Evolutionary conservation across 352 stramenopile species (phyloP).

Genomic region (Phytophthora idaei): DNA sequence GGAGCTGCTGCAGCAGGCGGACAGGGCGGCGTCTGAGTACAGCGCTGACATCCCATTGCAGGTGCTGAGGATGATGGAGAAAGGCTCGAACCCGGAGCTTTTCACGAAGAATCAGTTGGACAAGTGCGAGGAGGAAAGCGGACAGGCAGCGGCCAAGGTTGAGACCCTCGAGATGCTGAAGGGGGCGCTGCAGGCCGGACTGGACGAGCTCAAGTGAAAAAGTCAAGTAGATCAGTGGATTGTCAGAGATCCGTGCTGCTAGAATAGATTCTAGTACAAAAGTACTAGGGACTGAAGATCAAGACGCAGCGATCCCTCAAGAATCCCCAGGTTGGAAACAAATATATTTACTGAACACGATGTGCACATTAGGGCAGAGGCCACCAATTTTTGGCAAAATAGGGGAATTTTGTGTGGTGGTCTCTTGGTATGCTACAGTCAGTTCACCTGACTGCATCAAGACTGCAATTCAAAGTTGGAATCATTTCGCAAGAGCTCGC

Average conservation of each 20-base stretch:
- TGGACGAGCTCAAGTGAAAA: conserved; percentile 32
- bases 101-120: conserved; percentile 73
- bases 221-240: background rate
- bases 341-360: no score
- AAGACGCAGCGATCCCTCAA: no score
- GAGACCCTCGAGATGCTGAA: conserved; percentile 65
- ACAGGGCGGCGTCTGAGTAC: conserved; percentile 49
- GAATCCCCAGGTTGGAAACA: no score
- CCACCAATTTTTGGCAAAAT: no score
- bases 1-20: conserved; percentile 59
- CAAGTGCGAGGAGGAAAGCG: conserved; percentile 64
- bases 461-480: no score
- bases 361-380: no score
- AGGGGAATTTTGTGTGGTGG: no score
- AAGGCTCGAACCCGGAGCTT: conserved; percentile 69
- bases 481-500: background rate
- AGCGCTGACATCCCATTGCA: conserved; percentile 64
- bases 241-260: no score
- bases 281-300: no score
- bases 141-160: conserved; percentile 45
- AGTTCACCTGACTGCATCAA: no score
- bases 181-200: conserved; percentile 47
- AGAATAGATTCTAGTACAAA: no score
- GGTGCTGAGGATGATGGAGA: conserved; percentile 68
- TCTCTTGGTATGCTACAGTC: no score